A percentile compares a stretch with the other conserved stretches of the same genome.
Conservation (phyloP, 208 protist species). For the Crithidia fasciculata region DNA sequence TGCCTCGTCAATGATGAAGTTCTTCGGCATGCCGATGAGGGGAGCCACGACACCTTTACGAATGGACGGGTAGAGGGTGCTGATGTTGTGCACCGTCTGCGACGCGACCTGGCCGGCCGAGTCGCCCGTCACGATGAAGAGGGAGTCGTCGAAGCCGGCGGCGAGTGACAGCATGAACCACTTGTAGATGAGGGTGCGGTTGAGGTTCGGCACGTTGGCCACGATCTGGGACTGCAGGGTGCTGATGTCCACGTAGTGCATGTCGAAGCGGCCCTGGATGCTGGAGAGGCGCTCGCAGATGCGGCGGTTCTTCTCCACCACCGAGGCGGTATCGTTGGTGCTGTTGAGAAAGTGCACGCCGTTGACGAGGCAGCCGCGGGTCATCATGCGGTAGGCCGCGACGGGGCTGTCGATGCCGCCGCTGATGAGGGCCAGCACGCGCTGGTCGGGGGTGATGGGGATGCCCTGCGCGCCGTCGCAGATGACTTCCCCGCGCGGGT, state of each 20-base stretch:
- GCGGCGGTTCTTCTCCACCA: conserved; percentile 79
- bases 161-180: conserved; percentile 84
- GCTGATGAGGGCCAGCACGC: conserved; percentile 71
- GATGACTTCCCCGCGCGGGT: conserved; percentile 60
- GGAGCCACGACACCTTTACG: conserved; percentile 69
- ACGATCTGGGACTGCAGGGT: conserved; percentile 85
- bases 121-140: conserved; percentile 77
- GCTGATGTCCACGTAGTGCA: conserved; percentile 87
- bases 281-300: conserved; percentile 68
- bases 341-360: conserved; percentile 86
- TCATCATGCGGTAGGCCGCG: conserved; percentile 89
- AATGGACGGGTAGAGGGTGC: conserved; percentile 74
- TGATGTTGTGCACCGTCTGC: conserved; percentile 87
- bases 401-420: conserved; percentile 89
- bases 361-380: conserved; percentile 71
- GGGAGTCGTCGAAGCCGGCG: conserved; percentile 61
- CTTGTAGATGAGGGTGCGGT: conserved; percentile 89
- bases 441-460: conserved; percentile 64
- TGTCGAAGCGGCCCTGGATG: conserved; percentile 75
- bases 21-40: conserved; percentile 74
- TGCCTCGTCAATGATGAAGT: conserved; percentile 72
- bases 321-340: conserved; percentile 81
- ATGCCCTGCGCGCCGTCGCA: conserved; percentile 70
- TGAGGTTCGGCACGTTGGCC: conserved; percentile 74
- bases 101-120: conserved; percentile 84